These are phyloP conservation scores for Myxozyma geophila DNA, from an alignment of 805 yeast species.

Conservation along the genomic window DNA sequence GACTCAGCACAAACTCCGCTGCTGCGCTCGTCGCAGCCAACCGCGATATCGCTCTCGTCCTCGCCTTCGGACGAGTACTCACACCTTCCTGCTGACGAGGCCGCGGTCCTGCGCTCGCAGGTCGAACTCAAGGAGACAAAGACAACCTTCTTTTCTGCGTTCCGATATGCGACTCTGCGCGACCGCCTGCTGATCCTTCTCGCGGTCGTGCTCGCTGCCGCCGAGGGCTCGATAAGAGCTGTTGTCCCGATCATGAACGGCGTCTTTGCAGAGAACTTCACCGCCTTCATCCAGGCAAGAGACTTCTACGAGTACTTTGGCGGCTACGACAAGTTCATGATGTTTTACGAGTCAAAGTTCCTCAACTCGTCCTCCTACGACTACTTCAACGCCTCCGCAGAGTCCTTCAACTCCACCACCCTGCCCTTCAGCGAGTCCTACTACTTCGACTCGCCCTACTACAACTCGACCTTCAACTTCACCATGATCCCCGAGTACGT, in stretches of 20 bases:
- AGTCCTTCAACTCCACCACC: background rate
- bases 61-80: constrained; percentile 34
- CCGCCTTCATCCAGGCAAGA: constrained; percentile 40
- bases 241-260: constrained; percentile 51
- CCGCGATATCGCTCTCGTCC: constrained; percentile 8
- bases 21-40: background rate
- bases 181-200: constrained; percentile 16
- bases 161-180: constrained; percentile 42
- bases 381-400: constrained; percentile 1
- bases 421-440: constrained; percentile 18
- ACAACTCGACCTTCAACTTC: constrained; percentile 22
- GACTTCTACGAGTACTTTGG: constrained; percentile 32
- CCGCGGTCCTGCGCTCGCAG: constrained; percentile 45
- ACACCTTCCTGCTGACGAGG: constrained; percentile 43
- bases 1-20: constrained; percentile 21
- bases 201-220: constrained; percentile 27
- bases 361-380: background rate
- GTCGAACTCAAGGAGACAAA: constrained; percentile 36
- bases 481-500: constrained; percentile 31
- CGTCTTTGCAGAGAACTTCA: constrained; percentile 46
- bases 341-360: constrained; percentile 19
- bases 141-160: constrained; percentile 42
- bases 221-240: constrained; percentile 33
- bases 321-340: constrained; percentile 27
- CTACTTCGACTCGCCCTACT: constrained; percentile 23